These are phyloP conservation scores for Nakataea oryzae DNA, from an alignment of 2,329 filamentous ascomycete genomes.

Conservation along the genomic window DNA sequence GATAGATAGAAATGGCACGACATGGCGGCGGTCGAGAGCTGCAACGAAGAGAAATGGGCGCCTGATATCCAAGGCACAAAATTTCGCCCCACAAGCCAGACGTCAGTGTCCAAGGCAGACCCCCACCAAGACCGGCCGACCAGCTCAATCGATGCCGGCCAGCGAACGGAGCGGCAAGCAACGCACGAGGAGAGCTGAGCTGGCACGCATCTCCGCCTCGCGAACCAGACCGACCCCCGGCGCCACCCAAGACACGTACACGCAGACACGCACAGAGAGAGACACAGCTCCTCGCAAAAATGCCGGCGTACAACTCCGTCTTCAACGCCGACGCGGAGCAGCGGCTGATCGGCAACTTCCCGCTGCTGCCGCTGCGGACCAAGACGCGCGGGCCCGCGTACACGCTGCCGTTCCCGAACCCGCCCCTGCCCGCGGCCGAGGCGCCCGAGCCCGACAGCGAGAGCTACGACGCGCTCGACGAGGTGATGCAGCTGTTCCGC, in stretches of 20 bases:
- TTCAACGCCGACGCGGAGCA: constrained; percentile 67
- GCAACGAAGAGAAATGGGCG: not conserved
- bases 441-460: constrained; percentile 66
- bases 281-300: not conserved
- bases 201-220: too few species aligned
- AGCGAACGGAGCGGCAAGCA: not conserved
- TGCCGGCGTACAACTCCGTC: constrained; percentile 92
- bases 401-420: constrained; percentile 55
- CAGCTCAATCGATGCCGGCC: not conserved
- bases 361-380: constrained; percentile 86
- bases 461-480: constrained; percentile 92
- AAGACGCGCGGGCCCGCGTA: constrained; percentile 93
- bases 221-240: too few species aligned
- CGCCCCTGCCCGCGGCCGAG: constrained; percentile 47
- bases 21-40: not conserved
- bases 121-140: not conserved
- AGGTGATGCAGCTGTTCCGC: constrained; percentile 84
- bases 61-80: not conserved
- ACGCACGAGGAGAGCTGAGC: too few species aligned
- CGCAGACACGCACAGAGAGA: not conserved
- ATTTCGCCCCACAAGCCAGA: not conserved
- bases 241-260: too few species aligned
- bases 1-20: too few species aligned
- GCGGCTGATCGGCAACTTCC: constrained; percentile 73
- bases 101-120: not conserved